Conservation (phyloP, 139 green algal genomes). For the Axilococcus clingmanii region DNA sequence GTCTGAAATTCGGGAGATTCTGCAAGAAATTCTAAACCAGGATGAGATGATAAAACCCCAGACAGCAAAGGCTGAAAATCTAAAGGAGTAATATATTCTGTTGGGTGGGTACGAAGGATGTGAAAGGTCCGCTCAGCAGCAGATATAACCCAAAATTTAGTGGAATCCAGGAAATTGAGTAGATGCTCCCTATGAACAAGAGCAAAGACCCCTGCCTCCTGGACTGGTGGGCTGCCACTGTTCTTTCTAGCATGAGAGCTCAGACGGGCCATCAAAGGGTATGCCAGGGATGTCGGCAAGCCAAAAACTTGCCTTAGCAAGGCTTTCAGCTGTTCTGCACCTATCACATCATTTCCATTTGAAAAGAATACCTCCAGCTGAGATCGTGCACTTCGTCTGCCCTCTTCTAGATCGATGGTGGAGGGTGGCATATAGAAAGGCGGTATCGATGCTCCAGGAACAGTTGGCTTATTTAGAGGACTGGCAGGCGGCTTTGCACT, state of each 20-base stretch:
- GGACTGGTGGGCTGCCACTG: neutral
- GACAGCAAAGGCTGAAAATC: slow-evolving; percentile 80
- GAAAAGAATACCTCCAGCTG: too few relatives aligned
- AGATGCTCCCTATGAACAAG: slow-evolving; percentile 30
- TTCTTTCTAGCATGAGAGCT: slow-evolving; percentile 6
- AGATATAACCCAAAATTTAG: slow-evolving; percentile 15
- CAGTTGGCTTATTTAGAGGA: too few relatives aligned
- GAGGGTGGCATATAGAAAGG: too few relatives aligned
- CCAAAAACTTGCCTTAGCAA: slow-evolving; percentile 59
- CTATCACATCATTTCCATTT: too few relatives aligned
- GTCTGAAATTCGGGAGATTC: slow-evolving; percentile 96
- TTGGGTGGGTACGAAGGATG: slow-evolving; percentile 28
- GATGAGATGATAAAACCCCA: slow-evolving; percentile 78
- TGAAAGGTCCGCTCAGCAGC: slow-evolving; percentile 25
- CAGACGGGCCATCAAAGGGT: slow-evolving; percentile 66
- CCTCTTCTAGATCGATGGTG: too few relatives aligned
- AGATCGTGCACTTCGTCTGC: too few relatives aligned
- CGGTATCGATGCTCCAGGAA: too few relatives aligned
- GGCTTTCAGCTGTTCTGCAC: too few relatives aligned
- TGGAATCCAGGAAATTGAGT: slow-evolving; percentile 25
- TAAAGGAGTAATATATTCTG: slow-evolving; percentile 34
- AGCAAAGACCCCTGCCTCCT: neutral
- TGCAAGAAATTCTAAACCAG: slow-evolving; percentile 93
- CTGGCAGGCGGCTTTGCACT: neutral
- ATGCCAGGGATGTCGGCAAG: slow-evolving; percentile 71